Conservation (phyloP, 306 rosid genomes). For the Echinosophora koreensis region DNA sequence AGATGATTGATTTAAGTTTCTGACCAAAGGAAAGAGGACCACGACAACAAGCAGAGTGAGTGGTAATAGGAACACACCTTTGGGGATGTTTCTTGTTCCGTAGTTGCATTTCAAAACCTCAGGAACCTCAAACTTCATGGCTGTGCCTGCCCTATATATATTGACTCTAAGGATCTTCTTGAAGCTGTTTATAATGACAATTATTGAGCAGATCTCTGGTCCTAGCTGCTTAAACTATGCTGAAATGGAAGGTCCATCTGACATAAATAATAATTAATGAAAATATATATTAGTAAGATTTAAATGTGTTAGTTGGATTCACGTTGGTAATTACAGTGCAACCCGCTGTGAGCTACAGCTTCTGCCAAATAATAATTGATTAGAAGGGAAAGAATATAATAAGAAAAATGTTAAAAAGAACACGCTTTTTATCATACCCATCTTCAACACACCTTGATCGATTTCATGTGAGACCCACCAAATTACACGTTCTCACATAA, state of each 20-base stretch:
- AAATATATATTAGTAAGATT: background rate
- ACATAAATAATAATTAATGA: background rate
- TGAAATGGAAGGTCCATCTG: background rate
- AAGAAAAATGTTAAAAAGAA: no score
- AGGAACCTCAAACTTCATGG: constrained; percentile 41
- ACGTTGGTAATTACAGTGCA: constrained; percentile 10
- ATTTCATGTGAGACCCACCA: no score
- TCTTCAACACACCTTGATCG: no score
- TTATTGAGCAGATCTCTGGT: background rate
- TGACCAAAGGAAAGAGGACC: constrained; percentile 51
- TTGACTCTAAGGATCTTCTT: background rate
- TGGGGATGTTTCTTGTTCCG: constrained; percentile 42
- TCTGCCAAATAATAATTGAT: background rate
- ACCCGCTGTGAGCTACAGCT: background rate
- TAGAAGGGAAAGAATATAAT: background rate
- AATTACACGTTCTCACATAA: no score
- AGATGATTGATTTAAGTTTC: constrained; percentile 41
- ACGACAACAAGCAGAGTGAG: constrained; percentile 31
- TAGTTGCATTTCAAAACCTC: constrained; percentile 45
- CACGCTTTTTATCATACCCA: no score
- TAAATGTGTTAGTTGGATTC: background rate
- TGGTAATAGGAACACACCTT: constrained; percentile 33
- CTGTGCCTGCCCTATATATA: background rate
- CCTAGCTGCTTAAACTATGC: background rate
- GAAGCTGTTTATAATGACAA: background rate